Percentiles rank a stretch among this genome's conserved stretches.
Conservation (phyloP, 805 yeast genomes). For the Brettanomyces custersianus region DNA sequence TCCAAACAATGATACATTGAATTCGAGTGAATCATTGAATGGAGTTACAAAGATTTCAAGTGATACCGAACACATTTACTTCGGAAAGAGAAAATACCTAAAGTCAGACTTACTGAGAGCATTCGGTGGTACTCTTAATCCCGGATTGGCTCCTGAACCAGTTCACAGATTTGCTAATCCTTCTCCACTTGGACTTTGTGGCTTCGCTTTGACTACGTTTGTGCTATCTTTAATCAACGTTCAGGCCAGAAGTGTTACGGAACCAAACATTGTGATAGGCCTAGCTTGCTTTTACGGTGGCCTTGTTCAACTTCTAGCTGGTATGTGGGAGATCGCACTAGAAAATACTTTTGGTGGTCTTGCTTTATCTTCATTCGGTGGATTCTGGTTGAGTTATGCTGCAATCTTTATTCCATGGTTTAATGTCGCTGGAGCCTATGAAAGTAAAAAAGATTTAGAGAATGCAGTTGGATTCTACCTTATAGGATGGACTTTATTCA, state of each 20-base stretch:
- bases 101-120: conserved; percentile 53
- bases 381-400: conserved; percentile 72
- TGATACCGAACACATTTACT: conserved; percentile 56
- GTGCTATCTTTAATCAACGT: conserved; percentile 56
- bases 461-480: conserved; percentile 52
- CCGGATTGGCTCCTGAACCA: conserved; percentile 56
- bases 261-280: conserved; percentile 54
- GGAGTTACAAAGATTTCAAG: conserved; percentile 24
- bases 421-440: conserved; percentile 43
- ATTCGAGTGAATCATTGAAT: conserved; percentile 7
- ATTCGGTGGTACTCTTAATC: conserved; percentile 77
- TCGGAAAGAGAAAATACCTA: conserved; percentile 65
- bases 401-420: conserved; percentile 52
- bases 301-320: conserved; percentile 60
- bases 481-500: conserved; percentile 57
- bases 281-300: conserved; percentile 69
- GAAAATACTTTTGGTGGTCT: conserved; percentile 74
- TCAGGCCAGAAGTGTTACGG: conserved; percentile 58
- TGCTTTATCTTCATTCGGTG: conserved; percentile 53
- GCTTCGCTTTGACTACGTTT: conserved; percentile 62
- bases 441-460: conserved; percentile 32
- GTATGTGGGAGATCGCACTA: conserved; percentile 66
- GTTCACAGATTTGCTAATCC: conserved; percentile 61
- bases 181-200: conserved; percentile 65
- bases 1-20: conserved; percentile 16